Conservation (phyloP, 345 rosid species). For the Mercurialis annua region DNA sequence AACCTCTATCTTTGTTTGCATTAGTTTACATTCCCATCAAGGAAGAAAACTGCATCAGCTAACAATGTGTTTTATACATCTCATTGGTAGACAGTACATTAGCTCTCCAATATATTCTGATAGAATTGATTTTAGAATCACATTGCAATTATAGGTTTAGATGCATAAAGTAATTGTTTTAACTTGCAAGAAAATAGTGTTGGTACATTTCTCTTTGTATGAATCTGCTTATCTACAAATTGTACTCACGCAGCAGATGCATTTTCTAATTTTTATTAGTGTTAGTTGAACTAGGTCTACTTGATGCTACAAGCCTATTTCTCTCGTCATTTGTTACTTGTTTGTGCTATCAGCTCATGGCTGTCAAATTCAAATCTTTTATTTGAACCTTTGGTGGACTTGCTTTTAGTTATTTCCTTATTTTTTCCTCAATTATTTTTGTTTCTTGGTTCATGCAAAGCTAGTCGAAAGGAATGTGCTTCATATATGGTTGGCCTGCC, state of each 20-base stretch:
- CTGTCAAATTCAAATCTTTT: neutral
- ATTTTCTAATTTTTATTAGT: conserved; percentile 1
- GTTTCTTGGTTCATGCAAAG: conserved; percentile 69
- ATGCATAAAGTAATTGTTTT: neutral
- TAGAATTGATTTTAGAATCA: neutral
- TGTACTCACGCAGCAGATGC: neutral
- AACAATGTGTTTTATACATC: neutral
- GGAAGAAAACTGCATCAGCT: too few relatives aligned
- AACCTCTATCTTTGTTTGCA: neutral
- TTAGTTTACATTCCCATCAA: conserved; percentile 1
- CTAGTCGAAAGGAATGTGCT: conserved; percentile 99
- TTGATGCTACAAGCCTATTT: neutral
- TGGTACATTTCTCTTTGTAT: neutral
- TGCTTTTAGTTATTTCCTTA: conserved; percentile 34
- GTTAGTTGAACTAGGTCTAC: neutral
- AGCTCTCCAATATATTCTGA: neutral
- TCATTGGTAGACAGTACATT: neutral
- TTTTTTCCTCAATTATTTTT: conserved; percentile 32
- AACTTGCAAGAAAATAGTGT: neutral
- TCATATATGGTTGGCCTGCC: conserved; percentile 92
- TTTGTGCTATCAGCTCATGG: neutral
- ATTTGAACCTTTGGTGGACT: conserved; percentile 4
- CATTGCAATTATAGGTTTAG: neutral
- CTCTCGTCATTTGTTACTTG: neutral
- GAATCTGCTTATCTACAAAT: neutral